Percentiles rank a stretch among this genome's conserved stretches.
phyloP scores from a whole-genome alignment of 768 basidiomycete genomes.

The Rubroboletus satanas region DNA sequence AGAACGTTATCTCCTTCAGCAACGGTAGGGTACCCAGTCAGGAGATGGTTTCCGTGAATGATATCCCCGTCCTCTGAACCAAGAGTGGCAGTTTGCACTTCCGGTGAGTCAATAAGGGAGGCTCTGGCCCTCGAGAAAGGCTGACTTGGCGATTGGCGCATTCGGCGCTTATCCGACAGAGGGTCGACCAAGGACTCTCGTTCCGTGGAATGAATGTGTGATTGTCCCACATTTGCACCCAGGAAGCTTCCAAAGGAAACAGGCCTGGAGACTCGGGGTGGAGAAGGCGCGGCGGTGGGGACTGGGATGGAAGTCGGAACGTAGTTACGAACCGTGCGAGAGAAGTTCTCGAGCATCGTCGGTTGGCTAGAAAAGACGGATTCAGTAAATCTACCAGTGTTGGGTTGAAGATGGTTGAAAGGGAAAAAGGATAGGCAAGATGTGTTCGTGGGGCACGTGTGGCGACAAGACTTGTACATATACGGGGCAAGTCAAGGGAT shows the following conservation, averaged over 20 bases:
- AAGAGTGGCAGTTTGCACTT: constrained; percentile 9
- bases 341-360: constrained; percentile 48
- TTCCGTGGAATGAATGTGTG: constrained; percentile 6
- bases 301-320: constrained; percentile 51
- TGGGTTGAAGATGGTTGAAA: not conserved
- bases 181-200: constrained; percentile 6
- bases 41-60: constrained; percentile 9
- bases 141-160: constrained; percentile 8
- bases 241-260: constrained; percentile 46
- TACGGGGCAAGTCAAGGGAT: constrained; percentile 1
- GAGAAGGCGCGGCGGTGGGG: constrained; percentile 44
- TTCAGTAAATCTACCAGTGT: constrained; percentile 13
- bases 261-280: constrained; percentile 48
- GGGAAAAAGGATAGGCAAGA: not conserved
- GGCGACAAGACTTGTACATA: constrained; percentile 12
- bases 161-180: constrained; percentile 10
- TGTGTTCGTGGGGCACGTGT: constrained; percentile 13
- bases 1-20: constrained; percentile 29
- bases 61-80: constrained; percentile 25
- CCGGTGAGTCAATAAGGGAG: constrained; percentile 12
- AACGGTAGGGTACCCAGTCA: constrained; percentile 30
- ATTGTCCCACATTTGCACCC: constrained; percentile 22
- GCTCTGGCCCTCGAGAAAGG: constrained; percentile 4
- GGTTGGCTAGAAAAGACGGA: constrained; percentile 36
- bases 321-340: constrained; percentile 51